Percentiles rank a stretch among this genome's conserved stretches.
Evolutionary conservation across 2,329 filamentous ascomycete genomes (phyloP).

Genomic region (Epichloe aotearoae): DNA sequence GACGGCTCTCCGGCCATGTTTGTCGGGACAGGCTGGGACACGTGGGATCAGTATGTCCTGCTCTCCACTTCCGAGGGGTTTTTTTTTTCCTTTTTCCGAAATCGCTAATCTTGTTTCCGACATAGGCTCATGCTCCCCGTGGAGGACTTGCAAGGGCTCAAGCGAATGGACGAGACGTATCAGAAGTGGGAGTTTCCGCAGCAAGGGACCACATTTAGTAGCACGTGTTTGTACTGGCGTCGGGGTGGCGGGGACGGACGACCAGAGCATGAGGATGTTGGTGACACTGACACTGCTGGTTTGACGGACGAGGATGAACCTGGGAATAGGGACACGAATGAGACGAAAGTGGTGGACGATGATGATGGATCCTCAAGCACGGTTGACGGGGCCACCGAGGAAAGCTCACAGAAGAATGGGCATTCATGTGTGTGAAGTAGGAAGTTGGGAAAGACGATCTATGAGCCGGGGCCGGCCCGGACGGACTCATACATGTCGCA

Average conservation of each 20-base stretch:
- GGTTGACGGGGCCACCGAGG: background rate
- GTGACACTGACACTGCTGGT: background rate
- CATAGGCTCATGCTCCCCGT: background rate
- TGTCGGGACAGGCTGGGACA: constrained; percentile 40
- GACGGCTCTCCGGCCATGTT: constrained; percentile 36
- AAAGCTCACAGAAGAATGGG: background rate
- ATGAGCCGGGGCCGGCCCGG: no score
- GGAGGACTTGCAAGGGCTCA: constrained; percentile 2
- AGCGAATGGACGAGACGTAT: constrained; percentile 9
- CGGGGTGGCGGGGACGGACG: background rate
- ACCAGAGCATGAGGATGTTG: background rate
- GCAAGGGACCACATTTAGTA: constrained; percentile 9
- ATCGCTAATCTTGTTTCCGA: background rate
- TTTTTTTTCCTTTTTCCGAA: accelerated
- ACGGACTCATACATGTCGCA: no score
- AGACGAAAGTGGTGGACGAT: background rate
- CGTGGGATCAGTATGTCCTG: constrained; percentile 36
- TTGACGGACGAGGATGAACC: no score
- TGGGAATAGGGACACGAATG: background rate
- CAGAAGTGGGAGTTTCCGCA: constrained; percentile 9
- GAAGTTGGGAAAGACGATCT: no score
- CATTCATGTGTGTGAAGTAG: no score
- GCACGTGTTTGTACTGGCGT: constrained; percentile 11
- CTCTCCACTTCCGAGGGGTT: no score
- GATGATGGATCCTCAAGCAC: background rate